phyloP scores from a whole-genome alignment of 139 green algal species.

The Closterium sp. region DNA sequence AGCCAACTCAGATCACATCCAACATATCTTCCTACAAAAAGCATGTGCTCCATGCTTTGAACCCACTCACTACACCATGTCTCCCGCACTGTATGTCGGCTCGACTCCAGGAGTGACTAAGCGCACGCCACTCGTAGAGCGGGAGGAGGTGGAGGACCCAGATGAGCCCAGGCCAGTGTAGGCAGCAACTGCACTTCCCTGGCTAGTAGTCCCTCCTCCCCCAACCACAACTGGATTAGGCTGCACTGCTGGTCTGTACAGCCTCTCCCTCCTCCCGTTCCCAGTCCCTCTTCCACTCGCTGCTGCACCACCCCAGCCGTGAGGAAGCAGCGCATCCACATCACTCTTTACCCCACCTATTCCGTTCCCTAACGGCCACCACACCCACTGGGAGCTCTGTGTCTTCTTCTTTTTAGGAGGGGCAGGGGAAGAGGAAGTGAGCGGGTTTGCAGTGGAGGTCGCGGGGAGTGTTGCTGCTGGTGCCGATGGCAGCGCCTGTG shows the following conservation, averaged over 20 bases:
- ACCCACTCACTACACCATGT: not conserved
- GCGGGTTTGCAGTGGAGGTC: not conserved
- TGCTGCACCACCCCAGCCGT: not conserved
- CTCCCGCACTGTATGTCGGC: not conserved
- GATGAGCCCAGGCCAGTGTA: not conserved
- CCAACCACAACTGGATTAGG: not conserved
- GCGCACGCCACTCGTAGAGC: not conserved
- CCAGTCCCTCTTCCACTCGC: not conserved
- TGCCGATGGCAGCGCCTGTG: not conserved
- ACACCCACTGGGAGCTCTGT: not conserved
- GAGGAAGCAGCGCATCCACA: no score
- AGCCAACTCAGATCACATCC: not conserved
- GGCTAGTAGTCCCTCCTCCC: not conserved
- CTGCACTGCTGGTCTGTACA: not conserved
- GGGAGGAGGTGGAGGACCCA: not conserved
- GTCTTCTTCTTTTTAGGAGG: not conserved
- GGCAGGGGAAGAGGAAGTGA: not conserved
- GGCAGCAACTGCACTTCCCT: not conserved
- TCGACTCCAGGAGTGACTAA: not conserved
- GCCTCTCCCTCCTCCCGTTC: not conserved
- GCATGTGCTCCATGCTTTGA: not conserved
- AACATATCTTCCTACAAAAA: not conserved
- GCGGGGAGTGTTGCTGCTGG: not conserved
- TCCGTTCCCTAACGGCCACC: not conserved
- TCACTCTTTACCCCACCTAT: not conserved